Evolutionary conservation across 2,329 filamentous ascomycete species (phyloP).

Genomic region (Pyricularia sp.): DNA sequence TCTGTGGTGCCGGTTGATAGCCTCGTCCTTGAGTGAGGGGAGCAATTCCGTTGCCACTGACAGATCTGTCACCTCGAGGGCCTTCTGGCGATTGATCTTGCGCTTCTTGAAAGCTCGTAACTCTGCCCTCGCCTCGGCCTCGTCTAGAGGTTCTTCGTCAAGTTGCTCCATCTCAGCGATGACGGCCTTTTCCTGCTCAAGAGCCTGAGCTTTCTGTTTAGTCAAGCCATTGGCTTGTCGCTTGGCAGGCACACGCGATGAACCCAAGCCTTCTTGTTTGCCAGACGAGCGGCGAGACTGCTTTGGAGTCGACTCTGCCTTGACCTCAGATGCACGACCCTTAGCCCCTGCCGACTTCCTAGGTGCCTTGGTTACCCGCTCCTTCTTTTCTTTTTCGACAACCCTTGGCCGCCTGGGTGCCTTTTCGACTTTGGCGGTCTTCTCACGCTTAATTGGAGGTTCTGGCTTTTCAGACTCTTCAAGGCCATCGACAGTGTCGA

Average conservation of each 20-base stretch:
- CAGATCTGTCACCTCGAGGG: neutral
- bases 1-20: conserved; percentile 49
- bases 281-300: conserved; percentile 35
- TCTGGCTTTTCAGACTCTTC: conserved; percentile 9
- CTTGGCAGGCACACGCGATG: conserved; percentile 37
- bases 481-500: conserved; percentile 13
- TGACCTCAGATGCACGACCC: conserved; percentile 37
- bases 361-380: conserved; percentile 21
- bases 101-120: neutral
- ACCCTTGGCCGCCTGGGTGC: conserved; percentile 10
- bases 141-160: conserved; percentile 25
- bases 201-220: conserved; percentile 35
- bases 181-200: conserved; percentile 56
- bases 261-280: conserved; percentile 23
- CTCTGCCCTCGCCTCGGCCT: conserved; percentile 30
- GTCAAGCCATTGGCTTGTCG: conserved; percentile 46
- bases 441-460: conserved; percentile 8
- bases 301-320: conserved; percentile 34
- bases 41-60: neutral
- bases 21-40: conserved; percentile 18
- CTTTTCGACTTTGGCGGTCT: conserved; percentile 7
- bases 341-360: conserved; percentile 18
- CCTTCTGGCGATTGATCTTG: conserved; percentile 1
- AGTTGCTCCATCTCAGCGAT: conserved; percentile 44
- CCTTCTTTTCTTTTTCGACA: conserved; percentile 22